Conservation (phyloP, 1,284 basidiomycete species). For the Ceratobasidium sp. region DNA sequence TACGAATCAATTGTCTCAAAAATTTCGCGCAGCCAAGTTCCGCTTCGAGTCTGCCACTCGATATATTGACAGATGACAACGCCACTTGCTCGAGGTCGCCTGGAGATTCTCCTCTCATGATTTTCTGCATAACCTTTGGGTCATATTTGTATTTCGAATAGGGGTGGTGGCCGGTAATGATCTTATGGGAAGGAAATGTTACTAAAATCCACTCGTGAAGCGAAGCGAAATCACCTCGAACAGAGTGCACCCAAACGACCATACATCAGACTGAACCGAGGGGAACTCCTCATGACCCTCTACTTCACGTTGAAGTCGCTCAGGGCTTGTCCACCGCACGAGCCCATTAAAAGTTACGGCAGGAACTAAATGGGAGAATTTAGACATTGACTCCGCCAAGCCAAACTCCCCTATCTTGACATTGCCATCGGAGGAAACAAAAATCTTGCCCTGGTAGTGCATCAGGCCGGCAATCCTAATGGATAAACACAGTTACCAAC, state of each 20-base stretch:
- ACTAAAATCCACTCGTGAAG: background rate
- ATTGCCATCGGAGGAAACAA: background rate
- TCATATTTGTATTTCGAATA: slow-evolving; percentile 17
- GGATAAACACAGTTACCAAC: background rate
- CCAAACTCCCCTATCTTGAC: slow-evolving; percentile 29
- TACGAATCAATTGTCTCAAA: background rate
- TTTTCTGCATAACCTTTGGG: background rate
- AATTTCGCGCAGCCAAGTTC: background rate
- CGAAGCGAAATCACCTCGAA: background rate
- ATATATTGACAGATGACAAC: background rate
- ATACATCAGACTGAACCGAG: slow-evolving; percentile 2
- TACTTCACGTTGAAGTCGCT: background rate
- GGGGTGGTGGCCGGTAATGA: background rate
- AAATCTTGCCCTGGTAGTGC: slow-evolving; percentile 8
- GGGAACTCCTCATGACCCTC: background rate
- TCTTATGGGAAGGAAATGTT: background rate
- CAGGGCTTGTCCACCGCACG: slow-evolving; percentile 20
- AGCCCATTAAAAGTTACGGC: background rate
- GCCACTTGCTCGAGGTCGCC: background rate
- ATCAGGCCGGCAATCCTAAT: background rate
- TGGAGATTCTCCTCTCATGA: background rate
- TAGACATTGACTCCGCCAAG: background rate
- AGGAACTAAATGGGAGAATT: slow-evolving; percentile 14
- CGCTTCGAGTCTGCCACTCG: background rate
- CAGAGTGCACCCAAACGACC: slow-evolving; percentile 25